Evolutionary conservation across 768 basidiomycete species (phyloP), one percentile per base, ranked within the genome.

Genomic region (Rhodosporidiobolus sp.): DNA sequence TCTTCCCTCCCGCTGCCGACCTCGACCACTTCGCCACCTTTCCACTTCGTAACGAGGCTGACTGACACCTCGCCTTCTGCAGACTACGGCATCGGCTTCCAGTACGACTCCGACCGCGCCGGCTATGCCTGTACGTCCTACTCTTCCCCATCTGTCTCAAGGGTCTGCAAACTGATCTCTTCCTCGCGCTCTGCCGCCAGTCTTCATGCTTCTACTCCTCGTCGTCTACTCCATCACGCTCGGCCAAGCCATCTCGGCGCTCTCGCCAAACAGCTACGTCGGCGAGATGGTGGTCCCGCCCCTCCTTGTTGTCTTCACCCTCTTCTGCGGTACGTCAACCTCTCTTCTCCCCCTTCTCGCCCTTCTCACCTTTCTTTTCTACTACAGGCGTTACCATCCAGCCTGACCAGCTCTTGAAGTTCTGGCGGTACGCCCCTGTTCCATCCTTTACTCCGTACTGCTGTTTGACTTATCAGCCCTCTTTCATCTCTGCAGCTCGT

Each of bases 361-460:
- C 34, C 10, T 8, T 4, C 6, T 3, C 34, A 8, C 32, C 10
- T 2, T 30, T 3, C 54, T 55, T 3, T 16, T 3, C 4, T 19
- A 16, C 3, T 7, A 9, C 30, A 56, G 24, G 54, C 11, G 89
- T 91, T 24, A 88, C 88, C 4, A 86, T 91, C 65, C 89, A 89
- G 0, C 88, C 85, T 67, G 85, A 87, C 0, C 84, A 84, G 4
- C 80, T 91, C 79, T 83, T 84, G 19, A 79, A 80, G 43, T 91
- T 90, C 84, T 91, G 89, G 89, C 82, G 85, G 38, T 74, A 84
- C 83, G 30, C 92, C 90, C 90, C 80, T 91, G 30, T 91, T 79
- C 84, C 87, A 50, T 62, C 77, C 4, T 55, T 43, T 43, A 7
- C 38, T 43, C 38, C 38, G 8, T 43, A 7, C 38, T 43, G 14